Evolutionary conservation across 2,329 filamentous ascomycete genomes (phyloP).

Genomic region (Botrytis paeoniae): DNA sequence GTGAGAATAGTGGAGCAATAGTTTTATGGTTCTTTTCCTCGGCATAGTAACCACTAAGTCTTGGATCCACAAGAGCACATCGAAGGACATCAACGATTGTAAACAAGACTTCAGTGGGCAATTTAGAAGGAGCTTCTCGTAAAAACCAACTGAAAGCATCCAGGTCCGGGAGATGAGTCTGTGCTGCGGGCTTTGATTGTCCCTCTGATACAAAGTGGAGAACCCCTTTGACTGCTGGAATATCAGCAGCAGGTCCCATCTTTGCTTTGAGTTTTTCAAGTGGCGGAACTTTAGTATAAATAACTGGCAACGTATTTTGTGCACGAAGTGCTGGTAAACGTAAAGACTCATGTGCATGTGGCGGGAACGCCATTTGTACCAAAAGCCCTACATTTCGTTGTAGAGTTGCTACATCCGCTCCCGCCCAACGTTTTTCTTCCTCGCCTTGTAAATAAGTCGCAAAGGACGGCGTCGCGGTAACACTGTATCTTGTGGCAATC

Average conservation of each 20-base stretch:
- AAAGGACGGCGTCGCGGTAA: slow-evolving; percentile 83
- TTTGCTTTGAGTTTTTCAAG: slow-evolving; percentile 78
- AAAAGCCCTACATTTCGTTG: slow-evolving; percentile 70
- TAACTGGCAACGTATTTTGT: slow-evolving; percentile 57
- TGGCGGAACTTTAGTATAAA: slow-evolving; percentile 76
- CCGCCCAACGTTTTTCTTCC: slow-evolving; percentile 76
- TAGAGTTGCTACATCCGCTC: slow-evolving; percentile 67
- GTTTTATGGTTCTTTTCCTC: slow-evolving; percentile 68
- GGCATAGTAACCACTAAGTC: slow-evolving; percentile 78
- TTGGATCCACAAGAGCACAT: slow-evolving; percentile 70
- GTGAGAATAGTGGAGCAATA: slow-evolving; percentile 57
- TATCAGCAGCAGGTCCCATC: slow-evolving; percentile 61
- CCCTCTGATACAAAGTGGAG: slow-evolving; percentile 68
- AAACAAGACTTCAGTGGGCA: slow-evolving; percentile 69
- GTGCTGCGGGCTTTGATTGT: slow-evolving; percentile 54
- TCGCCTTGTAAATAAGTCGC: slow-evolving; percentile 76
- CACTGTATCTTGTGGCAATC: slow-evolving; percentile 61
- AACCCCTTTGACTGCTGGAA: slow-evolving; percentile 60
- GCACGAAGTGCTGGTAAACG: slow-evolving; percentile 68
- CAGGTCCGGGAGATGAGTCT: slow-evolving; percentile 70
- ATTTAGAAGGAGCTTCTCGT: slow-evolving; percentile 48
- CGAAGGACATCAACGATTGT: slow-evolving; percentile 82
- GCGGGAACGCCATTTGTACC: slow-evolving; percentile 69
- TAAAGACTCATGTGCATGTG: slow-evolving; percentile 72
- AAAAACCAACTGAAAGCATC: slow-evolving; percentile 62